Conservation (phyloP, 495 filamentous ascomycete species). For the Viridothelium virens region DNA sequence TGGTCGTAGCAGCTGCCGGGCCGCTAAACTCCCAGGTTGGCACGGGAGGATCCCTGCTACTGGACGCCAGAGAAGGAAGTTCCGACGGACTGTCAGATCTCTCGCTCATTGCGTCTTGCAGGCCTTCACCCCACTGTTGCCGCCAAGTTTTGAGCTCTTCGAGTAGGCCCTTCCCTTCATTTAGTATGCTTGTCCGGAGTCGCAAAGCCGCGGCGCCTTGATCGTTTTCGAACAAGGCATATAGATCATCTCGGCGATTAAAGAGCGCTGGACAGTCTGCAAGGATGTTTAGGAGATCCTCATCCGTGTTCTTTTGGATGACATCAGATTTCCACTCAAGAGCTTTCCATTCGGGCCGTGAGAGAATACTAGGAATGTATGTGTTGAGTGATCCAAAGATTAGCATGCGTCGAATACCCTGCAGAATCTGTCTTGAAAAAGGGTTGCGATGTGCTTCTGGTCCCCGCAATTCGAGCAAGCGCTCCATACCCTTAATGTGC, state of each 20-base stretch:
- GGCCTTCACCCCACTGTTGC: slow-evolving; percentile 1
- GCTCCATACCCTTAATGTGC: slow-evolving; percentile 9
- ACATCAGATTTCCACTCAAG: slow-evolving; percentile 6
- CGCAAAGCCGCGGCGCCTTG: background rate
- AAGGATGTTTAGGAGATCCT: slow-evolving; percentile 8
- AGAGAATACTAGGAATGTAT: slow-evolving; percentile 2
- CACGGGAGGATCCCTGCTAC: background rate
- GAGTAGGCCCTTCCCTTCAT: background rate
- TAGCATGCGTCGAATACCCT: slow-evolving; percentile 6
- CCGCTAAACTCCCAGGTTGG: background rate
- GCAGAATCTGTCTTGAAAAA: slow-evolving; percentile 9
- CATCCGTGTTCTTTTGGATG: slow-evolving; percentile 7
- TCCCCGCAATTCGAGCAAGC: slow-evolving; percentile 13
- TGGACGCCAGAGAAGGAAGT: background rate
- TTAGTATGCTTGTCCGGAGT: background rate
- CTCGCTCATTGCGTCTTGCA: background rate
- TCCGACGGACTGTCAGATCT: background rate
- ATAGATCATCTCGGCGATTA: slow-evolving; percentile 1
- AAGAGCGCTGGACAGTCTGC: slow-evolving; percentile 3
- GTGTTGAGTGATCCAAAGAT: slow-evolving; percentile 10
- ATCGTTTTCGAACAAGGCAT: background rate
- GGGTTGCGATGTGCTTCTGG: slow-evolving; percentile 8
- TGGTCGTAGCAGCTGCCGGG: background rate
- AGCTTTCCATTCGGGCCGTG: slow-evolving; percentile 11
- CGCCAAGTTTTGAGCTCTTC: background rate